A percentile compares a stretch with the other conserved stretches of the same genome.
These are phyloP conservation scores for Phoma sp. DNA, from an alignment of 2,329 filamentous ascomycete genomes.

Conservation along the genomic window DNA sequence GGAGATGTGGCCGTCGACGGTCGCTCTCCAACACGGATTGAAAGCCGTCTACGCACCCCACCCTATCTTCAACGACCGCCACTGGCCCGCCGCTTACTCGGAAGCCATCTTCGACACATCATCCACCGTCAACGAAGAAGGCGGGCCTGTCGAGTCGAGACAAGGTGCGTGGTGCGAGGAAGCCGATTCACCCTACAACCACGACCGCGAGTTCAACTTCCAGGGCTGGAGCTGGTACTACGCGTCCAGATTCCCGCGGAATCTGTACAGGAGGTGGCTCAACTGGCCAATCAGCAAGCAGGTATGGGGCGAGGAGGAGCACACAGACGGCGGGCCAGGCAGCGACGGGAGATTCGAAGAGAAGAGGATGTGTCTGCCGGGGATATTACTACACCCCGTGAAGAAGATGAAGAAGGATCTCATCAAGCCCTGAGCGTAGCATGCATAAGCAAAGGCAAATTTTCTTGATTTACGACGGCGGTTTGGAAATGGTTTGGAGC, in stretches of 20 bases:
- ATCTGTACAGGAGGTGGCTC: slow-evolving; percentile 85
- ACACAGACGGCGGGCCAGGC: slow-evolving; percentile 53
- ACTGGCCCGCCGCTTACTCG: slow-evolving; percentile 82
- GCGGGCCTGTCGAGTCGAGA: slow-evolving; percentile 66
- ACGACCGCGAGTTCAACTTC: slow-evolving; percentile 87
- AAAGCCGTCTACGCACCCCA: slow-evolving; percentile 94
- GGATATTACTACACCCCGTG: slow-evolving; percentile 87
- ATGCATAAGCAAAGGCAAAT: background rate
- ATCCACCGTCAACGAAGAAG: slow-evolving; percentile 29
- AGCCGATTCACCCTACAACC: slow-evolving; percentile 54
- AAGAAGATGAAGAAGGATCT: slow-evolving; percentile 64
- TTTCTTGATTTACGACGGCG: too few species aligned
- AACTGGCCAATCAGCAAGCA: slow-evolving; percentile 81
- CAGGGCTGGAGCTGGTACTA: slow-evolving; percentile 91
- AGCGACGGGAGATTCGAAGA: slow-evolving; percentile 60
- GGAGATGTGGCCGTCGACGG: slow-evolving; percentile 93
- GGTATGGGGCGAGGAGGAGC: slow-evolving; percentile 78
- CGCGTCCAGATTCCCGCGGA: slow-evolving; percentile 80
- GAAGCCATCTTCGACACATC: slow-evolving; percentile 77
- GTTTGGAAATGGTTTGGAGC: background rate
- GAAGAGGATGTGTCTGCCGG: slow-evolving; percentile 86
- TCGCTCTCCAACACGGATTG: slow-evolving; percentile 87
- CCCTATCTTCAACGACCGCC: slow-evolving; percentile 84
- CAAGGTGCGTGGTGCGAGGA: slow-evolving; percentile 58
- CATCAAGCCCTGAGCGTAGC: slow-evolving; percentile 19